phyloP scores from a whole-genome alignment of 2,329 filamentous ascomycete species.

The Immersiporthe knoxdaviesiana region DNA sequence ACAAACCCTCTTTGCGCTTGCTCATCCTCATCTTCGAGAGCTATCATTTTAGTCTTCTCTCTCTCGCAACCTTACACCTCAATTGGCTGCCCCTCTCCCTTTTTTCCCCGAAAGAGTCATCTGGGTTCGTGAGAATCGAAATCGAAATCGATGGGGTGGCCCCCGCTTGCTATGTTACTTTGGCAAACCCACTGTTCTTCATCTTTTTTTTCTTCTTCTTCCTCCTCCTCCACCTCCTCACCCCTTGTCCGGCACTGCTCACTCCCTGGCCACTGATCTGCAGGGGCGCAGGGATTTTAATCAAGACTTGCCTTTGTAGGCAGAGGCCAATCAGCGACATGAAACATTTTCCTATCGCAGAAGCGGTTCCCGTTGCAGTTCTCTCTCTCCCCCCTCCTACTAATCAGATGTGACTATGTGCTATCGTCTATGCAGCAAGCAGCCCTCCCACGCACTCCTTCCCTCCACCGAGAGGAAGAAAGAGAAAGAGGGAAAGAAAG shows the following conservation, averaged over 20 bases:
- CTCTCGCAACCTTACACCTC: background rate
- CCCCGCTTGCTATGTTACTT: conserved; percentile 1
- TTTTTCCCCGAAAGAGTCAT: background rate
- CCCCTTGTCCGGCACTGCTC: conserved; percentile 10
- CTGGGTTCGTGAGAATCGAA: background rate
- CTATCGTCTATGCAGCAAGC: background rate
- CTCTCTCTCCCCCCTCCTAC: too few species aligned
- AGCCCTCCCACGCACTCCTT: background rate
- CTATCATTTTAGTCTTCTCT: background rate
- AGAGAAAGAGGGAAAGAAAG: too few species aligned
- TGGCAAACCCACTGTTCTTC: background rate
- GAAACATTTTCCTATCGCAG: conserved; percentile 14
- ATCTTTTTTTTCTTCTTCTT: background rate
- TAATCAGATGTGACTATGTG: background rate
- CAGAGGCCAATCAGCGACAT: conserved; percentile 13
- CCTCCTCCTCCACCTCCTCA: background rate
- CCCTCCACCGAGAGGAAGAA: background rate
- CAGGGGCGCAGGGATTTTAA: background rate
- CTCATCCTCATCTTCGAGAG: background rate
- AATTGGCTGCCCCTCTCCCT: background rate
- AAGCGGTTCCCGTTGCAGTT: conserved; percentile 1
- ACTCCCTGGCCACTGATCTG: conserved; percentile 4
- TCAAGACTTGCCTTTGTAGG: background rate
- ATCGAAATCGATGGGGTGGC: background rate
- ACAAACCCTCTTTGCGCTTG: background rate